phyloP scores from a whole-genome alignment of 805 yeast species.

The Candida tallmaniae region DNA sequence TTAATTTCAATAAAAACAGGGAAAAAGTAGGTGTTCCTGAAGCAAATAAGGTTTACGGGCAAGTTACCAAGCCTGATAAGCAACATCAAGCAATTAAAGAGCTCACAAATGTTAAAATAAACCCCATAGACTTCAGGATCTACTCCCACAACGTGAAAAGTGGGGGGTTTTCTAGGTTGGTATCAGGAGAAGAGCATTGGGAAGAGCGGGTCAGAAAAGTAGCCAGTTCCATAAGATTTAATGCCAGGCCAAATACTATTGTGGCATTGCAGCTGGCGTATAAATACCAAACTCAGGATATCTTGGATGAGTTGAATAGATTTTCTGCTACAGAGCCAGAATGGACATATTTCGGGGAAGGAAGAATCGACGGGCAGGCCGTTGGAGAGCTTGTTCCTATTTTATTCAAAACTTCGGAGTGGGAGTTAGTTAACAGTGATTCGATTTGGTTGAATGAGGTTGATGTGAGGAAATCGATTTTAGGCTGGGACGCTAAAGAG shows the following conservation, averaged over 20 bases:
- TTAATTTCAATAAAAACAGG: slow-evolving; percentile 7
- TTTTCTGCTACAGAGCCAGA: slow-evolving; percentile 11
- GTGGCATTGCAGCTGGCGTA: slow-evolving; percentile 38
- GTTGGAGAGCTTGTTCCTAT: slow-evolving; percentile 32
- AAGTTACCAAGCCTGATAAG: slow-evolving; percentile 5
- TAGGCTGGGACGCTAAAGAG: slow-evolving; percentile 38
- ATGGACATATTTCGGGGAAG: slow-evolving; percentile 31
- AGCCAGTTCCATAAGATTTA: slow-evolving; percentile 22
- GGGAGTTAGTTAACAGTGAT: slow-evolving; percentile 23
- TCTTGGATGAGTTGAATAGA: slow-evolving; percentile 22
- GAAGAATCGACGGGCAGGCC: slow-evolving; percentile 23
- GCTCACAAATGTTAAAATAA: slow-evolving; percentile 6
- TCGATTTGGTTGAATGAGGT: slow-evolving; percentile 34
- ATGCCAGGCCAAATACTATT: slow-evolving; percentile 23
- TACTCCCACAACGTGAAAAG: slow-evolving; percentile 34
- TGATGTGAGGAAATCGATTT: slow-evolving; percentile 26
- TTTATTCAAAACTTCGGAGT: slow-evolving; percentile 23
- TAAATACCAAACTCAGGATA: slow-evolving; percentile 29
- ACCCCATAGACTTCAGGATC: slow-evolving; percentile 22
- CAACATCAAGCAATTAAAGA: slow-evolving; percentile 9
- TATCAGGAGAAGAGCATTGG: slow-evolving; percentile 26
- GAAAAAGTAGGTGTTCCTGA: slow-evolving; percentile 10
- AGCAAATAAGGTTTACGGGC: slow-evolving; percentile 4
- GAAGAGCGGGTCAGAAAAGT: slow-evolving; percentile 14
- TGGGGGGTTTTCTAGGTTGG: slow-evolving; percentile 21